phyloP scores from a whole-genome alignment of 2,329 filamentous ascomycete genomes.

The Clonostachys sp. region DNA sequence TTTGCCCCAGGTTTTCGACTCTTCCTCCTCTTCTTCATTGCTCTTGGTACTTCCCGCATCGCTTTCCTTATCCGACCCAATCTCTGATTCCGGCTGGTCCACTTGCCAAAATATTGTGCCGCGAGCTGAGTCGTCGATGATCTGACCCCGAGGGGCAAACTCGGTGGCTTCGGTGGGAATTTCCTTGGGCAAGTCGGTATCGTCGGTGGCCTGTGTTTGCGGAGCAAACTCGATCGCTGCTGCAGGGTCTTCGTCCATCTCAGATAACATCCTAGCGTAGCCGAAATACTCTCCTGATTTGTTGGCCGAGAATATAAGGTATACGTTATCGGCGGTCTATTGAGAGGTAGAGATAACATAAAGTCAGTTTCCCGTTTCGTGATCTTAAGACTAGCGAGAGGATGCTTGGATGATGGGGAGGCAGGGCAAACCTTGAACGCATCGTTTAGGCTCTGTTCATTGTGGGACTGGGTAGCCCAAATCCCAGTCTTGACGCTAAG shows the following conservation, averaged over 20 bases:
- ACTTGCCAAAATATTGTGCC: slow-evolving; percentile 97
- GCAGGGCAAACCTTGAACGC: slow-evolving; percentile 66
- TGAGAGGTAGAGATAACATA: background rate
- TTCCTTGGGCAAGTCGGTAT: slow-evolving; percentile 69
- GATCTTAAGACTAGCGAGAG: background rate
- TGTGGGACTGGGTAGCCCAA: slow-evolving; percentile 94
- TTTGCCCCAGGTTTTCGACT: slow-evolving; percentile 74
- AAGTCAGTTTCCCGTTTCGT: too few relatives aligned
- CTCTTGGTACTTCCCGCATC: slow-evolving; percentile 22
- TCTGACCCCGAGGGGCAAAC: slow-evolving; percentile 73
- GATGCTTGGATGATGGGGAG: background rate
- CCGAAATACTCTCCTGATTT: slow-evolving; percentile 97
- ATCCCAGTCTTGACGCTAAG: slow-evolving; percentile 81
- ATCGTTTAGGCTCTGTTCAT: slow-evolving; percentile 76
- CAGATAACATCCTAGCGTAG: slow-evolving; percentile 84
- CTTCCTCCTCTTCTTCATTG: slow-evolving; percentile 27
- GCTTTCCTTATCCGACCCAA: slow-evolving; percentile 37
- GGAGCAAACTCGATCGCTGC: slow-evolving; percentile 67
- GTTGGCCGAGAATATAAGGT: slow-evolving; percentile 91
- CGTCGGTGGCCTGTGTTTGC: slow-evolving; percentile 52
- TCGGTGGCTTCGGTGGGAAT: slow-evolving; percentile 77
- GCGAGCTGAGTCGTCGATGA: slow-evolving; percentile 89
- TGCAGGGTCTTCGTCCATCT: slow-evolving; percentile 72
- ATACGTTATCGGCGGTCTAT: slow-evolving; percentile 77
- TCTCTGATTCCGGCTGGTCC: slow-evolving; percentile 52